phyloP scores from a whole-genome alignment of 768 basidiomycete genomes.

The Flagelloscypha sp. region DNA sequence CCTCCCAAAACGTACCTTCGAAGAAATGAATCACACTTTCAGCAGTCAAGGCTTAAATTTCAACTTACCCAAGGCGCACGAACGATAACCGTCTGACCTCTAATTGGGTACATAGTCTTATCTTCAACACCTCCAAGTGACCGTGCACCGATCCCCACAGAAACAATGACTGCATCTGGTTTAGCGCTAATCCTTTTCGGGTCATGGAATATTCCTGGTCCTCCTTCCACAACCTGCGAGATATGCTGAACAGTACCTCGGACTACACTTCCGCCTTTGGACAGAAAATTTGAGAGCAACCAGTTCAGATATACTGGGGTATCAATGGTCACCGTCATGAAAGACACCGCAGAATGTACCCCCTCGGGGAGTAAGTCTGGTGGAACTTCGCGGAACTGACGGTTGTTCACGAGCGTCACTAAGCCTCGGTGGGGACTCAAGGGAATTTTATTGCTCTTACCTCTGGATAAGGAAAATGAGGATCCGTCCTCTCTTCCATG shows the following conservation, averaged over 20 bases:
- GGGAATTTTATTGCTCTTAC: too few species aligned
- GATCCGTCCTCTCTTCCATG: slow-evolving; percentile 27
- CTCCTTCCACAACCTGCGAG: slow-evolving; percentile 59
- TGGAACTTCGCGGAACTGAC: slow-evolving; percentile 32
- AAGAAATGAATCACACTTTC: slow-evolving; percentile 2
- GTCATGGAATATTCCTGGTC: slow-evolving; percentile 28
- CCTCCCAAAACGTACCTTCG: slow-evolving; percentile 44
- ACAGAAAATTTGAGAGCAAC: slow-evolving; percentile 56
- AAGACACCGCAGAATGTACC: slow-evolving; percentile 24
- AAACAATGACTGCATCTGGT: slow-evolving; percentile 24
- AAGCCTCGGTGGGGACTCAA: too few species aligned
- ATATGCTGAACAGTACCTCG: slow-evolving; percentile 62
- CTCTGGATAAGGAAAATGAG: too few species aligned
- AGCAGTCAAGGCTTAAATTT: slow-evolving; percentile 2
- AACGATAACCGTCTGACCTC: slow-evolving; percentile 54
- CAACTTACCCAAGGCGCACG: slow-evolving; percentile 32
- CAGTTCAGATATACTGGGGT: slow-evolving; percentile 63
- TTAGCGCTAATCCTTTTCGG: slow-evolving; percentile 14
- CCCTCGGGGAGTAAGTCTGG: slow-evolving; percentile 25
- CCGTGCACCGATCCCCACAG: slow-evolving; percentile 30
- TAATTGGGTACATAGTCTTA: slow-evolving; percentile 42
- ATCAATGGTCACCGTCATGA: slow-evolving; percentile 67
- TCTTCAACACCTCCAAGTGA: slow-evolving; percentile 55
- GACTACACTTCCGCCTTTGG: slow-evolving; percentile 51
- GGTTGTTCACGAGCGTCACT: too few species aligned